Conservation (phyloP, 345 rosid species). For the Gossypium raimondii region DNA sequence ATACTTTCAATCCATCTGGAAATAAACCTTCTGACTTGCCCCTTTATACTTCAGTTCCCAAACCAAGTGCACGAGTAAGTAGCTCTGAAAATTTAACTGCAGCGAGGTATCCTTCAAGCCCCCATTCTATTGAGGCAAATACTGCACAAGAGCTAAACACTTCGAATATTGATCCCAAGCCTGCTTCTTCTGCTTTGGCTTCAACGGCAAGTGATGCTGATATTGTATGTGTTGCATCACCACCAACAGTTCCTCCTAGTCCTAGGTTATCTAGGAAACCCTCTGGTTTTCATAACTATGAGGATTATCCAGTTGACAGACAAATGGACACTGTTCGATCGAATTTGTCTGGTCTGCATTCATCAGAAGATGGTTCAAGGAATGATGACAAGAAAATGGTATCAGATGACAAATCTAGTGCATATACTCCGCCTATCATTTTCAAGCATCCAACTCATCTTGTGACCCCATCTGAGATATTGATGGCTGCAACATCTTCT, state of each 20-base stretch:
- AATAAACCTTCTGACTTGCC: conserved; percentile 35
- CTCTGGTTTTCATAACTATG: conserved; percentile 48
- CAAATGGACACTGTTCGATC: conserved; percentile 37
- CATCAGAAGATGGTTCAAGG: conserved; percentile 38
- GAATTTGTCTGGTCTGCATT: conserved; percentile 34
- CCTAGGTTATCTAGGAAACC: conserved; percentile 48
- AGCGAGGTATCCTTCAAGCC: conserved; percentile 28
- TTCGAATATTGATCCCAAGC: conserved; percentile 31
- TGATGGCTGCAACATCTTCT: conserved; percentile 59
- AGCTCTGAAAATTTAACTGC: conserved; percentile 28
- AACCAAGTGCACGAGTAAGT: conserved; percentile 27
- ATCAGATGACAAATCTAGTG: conserved; percentile 42
- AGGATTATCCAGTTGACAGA: conserved; percentile 56
- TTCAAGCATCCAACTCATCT: conserved; percentile 81
- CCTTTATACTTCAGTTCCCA: conserved; percentile 35
- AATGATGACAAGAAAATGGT: conserved; percentile 42
- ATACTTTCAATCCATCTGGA: conserved; percentile 35
- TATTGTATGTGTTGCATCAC: conserved; percentile 36
- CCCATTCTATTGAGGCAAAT: conserved; percentile 33
- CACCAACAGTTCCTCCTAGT: conserved; percentile 52
- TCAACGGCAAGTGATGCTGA: conserved; percentile 44
- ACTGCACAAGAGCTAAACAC: conserved; percentile 27
- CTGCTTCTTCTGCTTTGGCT: conserved; percentile 29
- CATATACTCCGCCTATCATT: conserved; percentile 36
- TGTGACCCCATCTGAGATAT: conserved; percentile 76